Evolutionary conservation across 1,284 basidiomycete species (phyloP).

Genomic region (Fomitopsis pinicola): DNA sequence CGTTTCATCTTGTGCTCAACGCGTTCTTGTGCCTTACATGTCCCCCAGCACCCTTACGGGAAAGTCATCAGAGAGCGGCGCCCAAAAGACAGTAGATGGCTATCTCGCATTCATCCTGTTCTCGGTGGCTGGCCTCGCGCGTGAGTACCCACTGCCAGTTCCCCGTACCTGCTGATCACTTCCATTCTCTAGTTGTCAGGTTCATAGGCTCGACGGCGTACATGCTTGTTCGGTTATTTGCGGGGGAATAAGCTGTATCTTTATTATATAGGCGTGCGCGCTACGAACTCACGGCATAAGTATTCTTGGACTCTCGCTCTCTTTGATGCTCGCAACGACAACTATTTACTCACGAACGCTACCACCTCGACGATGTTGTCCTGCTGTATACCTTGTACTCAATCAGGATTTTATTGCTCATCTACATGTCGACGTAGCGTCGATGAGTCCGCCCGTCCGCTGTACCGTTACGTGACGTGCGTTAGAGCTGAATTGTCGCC

Average conservation of each 20-base stretch:
- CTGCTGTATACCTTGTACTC: neutral
- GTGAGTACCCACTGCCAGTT: conserved; percentile 42
- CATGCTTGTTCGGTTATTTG: conserved; percentile 77
- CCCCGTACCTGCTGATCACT: neutral
- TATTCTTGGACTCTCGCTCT: neutral
- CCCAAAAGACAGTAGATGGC: conserved; percentile 56
- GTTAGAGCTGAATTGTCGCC: too few species aligned
- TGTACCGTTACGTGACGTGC: too few species aligned
- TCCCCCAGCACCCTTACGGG: conserved; percentile 45
- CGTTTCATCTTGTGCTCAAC: conserved; percentile 5
- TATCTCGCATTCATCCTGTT: conserved; percentile 82
- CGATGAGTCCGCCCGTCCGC: neutral
- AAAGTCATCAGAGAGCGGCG: conserved; percentile 37
- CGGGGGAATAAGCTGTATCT: conserved; percentile 56
- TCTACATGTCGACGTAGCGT: neutral
- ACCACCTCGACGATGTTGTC: neutral
- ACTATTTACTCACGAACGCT: neutral
- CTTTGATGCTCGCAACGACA: neutral
- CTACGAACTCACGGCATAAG: neutral
- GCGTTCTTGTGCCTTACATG: conserved; percentile 9
- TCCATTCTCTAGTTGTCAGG: conserved; percentile 55
- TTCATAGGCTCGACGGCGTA: conserved; percentile 79
- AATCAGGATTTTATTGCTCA: too few species aligned
- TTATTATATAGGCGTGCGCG: neutral
- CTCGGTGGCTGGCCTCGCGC: conserved; percentile 82